Conservation (phyloP, 2,329 filamentous ascomycete genomes). For the Fusarium pseudonygamai region DNA sequence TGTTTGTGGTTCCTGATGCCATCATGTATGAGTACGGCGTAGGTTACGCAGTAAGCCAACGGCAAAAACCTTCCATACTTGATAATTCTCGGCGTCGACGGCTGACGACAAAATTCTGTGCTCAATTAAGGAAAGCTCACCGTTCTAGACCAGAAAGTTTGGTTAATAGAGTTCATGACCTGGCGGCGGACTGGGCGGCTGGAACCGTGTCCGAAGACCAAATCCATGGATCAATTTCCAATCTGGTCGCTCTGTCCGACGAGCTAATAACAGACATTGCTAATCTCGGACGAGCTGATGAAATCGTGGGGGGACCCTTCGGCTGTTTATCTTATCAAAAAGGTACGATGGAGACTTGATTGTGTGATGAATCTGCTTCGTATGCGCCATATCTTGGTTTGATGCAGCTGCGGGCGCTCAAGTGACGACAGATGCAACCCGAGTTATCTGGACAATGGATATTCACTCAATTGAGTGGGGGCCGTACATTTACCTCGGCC, state of each 20-base stretch:
- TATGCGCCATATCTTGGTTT: constrained; percentile 33
- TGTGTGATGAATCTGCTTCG: constrained; percentile 11
- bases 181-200: constrained; percentile 23
- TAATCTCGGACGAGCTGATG: constrained; percentile 31
- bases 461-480: constrained; percentile 14
- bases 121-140: constrained; percentile 13
- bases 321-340: constrained; percentile 35
- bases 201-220: constrained; percentile 22
- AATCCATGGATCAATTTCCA: constrained; percentile 30
- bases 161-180: constrained; percentile 32
- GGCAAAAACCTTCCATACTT: background rate
- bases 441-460: constrained; percentile 9
- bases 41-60: constrained; percentile 1
- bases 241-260: constrained; percentile 35
- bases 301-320: constrained; percentile 36
- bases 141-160: constrained; percentile 25
- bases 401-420: constrained; percentile 36
- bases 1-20: constrained; percentile 21
- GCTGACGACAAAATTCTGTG: background rate
- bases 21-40: constrained; percentile 10
- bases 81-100: constrained; percentile 10
- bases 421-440: constrained; percentile 23
- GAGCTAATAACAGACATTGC: constrained; percentile 17
- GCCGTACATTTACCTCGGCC: background rate
- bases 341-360: background rate